Conservation (phyloP, 2,329 filamentous ascomycete species). For the Neoarthrinium moseri region DNA sequence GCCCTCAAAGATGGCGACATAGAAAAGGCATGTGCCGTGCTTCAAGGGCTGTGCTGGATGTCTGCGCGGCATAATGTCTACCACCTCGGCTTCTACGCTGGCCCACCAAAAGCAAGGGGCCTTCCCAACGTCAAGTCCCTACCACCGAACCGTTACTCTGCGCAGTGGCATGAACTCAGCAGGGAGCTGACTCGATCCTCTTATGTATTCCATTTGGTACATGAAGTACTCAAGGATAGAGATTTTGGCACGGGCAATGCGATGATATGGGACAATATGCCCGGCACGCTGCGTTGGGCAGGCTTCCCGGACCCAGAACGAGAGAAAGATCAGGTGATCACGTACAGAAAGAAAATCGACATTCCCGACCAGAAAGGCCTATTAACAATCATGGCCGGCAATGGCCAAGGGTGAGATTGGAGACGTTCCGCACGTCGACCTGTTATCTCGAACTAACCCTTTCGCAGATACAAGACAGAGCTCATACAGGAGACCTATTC, state of each 20-base stretch:
- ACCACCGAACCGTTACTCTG: conserved; percentile 13
- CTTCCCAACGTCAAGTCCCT: conserved; percentile 38
- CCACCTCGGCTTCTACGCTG: conserved; percentile 54
- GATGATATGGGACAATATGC: conserved; percentile 39
- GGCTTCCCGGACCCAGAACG: conserved; percentile 52
- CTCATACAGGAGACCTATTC: conserved; percentile 51
- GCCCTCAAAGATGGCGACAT: conserved; percentile 50
- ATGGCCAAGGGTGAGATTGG: conserved; percentile 46
- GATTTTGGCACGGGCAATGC: conserved; percentile 41
- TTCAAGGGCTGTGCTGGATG: conserved; percentile 59
- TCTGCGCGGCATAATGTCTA: conserved; percentile 46
- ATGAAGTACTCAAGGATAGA: conserved; percentile 47
- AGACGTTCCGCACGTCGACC: too few species aligned
- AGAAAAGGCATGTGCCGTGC: conserved; percentile 46
- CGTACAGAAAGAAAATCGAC: conserved; percentile 55
- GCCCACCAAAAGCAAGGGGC: conserved; percentile 42
- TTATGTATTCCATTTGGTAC: conserved; percentile 54
- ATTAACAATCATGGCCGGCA: conserved; percentile 47
- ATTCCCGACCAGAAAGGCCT: conserved; percentile 52
- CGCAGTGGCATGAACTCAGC: conserved; percentile 51
- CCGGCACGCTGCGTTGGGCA: conserved; percentile 54
- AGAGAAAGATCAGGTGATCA: conserved; percentile 29
- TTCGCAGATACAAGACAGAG: conserved; percentile 49
- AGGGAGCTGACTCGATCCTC: conserved; percentile 55
- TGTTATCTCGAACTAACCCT: neutral